Percentiles rank a stretch among this genome's conserved stretches.
Evolutionary conservation across 768 basidiomycete species (phyloP).

Genomic region (Rhodosporidiobolus sp.): DNA sequence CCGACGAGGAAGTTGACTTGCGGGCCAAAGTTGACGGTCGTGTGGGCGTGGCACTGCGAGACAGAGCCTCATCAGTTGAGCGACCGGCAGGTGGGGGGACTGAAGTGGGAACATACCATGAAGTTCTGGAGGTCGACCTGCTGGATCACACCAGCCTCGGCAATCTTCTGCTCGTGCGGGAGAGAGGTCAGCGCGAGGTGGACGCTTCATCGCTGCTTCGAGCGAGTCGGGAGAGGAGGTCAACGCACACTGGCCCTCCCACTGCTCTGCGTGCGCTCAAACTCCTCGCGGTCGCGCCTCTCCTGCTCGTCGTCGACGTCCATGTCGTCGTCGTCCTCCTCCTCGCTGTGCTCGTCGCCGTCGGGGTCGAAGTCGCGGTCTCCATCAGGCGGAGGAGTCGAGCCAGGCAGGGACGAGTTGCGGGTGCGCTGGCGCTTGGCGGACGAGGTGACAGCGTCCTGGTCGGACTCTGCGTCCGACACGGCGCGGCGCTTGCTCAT

Average conservation of each 20-base stretch:
- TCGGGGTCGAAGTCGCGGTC: conserved; percentile 38
- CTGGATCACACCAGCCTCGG: conserved; percentile 84
- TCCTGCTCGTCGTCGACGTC: conserved; percentile 11
- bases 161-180: conserved; percentile 58
- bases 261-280: conserved; percentile 36
- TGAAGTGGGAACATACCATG: conserved; percentile 19
- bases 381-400: conserved; percentile 24
- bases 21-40: conserved; percentile 79
- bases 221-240: not conserved
- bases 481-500: conserved; percentile 46
- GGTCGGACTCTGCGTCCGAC: conserved; percentile 40
- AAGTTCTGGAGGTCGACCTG: conserved; percentile 57
- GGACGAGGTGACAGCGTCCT: not conserved
- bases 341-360: conserved; percentile 38
- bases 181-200: too few species aligned
- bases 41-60: conserved; percentile 27
- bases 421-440: conserved; percentile 10
- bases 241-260: not conserved
- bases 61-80: not conserved
- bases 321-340: conserved; percentile 41
- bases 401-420: conserved; percentile 10
- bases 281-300: conserved; percentile 43
- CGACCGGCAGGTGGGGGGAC: not conserved
- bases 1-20: conserved; percentile 98
- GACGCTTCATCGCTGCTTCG: not conserved